Evolutionary conservation across 2,329 filamentous ascomycete species (phyloP).

Genomic region (Cladobotryum mycophilum): DNA sequence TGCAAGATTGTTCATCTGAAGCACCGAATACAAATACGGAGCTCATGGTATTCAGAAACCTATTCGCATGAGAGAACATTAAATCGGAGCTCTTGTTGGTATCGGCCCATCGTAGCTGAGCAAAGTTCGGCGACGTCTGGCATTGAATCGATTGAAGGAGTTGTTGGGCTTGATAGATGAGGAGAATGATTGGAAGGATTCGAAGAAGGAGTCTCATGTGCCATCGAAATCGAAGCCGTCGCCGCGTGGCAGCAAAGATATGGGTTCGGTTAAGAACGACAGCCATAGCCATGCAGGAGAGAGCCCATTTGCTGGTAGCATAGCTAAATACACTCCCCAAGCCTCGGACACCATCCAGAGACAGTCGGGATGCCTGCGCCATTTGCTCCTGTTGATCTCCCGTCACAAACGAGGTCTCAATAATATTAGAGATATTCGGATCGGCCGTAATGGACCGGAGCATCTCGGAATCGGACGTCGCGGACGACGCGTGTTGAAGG

Average conservation of each 20-base stretch:
- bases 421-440: conserved; percentile 24
- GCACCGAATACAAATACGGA: conserved; percentile 68
- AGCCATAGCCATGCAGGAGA: conserved; percentile 80
- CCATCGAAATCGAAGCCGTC: conserved; percentile 71
- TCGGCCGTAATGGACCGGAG: conserved; percentile 19
- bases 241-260: conserved; percentile 84
- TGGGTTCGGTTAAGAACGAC: conserved; percentile 85
- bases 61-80: conserved; percentile 64
- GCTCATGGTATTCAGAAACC: conserved; percentile 65
- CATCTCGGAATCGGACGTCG: conserved; percentile 15
- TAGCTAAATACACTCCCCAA: conserved; percentile 86
- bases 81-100: conserved; percentile 58
- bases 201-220: conserved; percentile 64
- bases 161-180: conserved; percentile 60
- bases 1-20: conserved; percentile 67
- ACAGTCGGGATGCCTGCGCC: conserved; percentile 38
- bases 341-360: conserved; percentile 57
- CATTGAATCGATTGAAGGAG: conserved; percentile 84
- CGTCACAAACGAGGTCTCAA: conserved; percentile 19
- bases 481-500: conserved; percentile 15
- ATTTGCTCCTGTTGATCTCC: conserved; percentile 13
- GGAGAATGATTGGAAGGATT: conserved; percentile 62
- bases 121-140: conserved; percentile 73
- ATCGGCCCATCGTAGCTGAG: conserved; percentile 63
- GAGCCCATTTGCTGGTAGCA: conserved; percentile 84